phyloP scores from a whole-genome alignment of 495 filamentous ascomycete species.

The Filosporella fistucella region DNA sequence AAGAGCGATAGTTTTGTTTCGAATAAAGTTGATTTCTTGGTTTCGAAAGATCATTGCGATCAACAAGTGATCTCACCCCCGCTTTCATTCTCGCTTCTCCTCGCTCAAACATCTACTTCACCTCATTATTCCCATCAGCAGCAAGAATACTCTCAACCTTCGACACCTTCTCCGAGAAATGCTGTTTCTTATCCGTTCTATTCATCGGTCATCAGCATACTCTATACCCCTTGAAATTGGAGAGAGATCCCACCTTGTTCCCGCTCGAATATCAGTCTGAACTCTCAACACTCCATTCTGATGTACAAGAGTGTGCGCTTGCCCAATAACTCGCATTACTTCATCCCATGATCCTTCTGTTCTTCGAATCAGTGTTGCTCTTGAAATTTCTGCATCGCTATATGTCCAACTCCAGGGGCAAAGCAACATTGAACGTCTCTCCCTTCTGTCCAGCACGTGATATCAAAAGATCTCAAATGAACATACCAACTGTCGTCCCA shows the following conservation, averaged over 20 bases:
- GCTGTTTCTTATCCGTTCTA: slow-evolving; percentile 67
- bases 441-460: no score
- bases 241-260: slow-evolving; percentile 61
- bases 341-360: slow-evolving; percentile 91
- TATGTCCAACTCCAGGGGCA: no score
- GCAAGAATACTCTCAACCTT: slow-evolving; percentile 55
- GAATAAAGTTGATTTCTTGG: no score
- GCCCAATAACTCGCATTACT: slow-evolving; percentile 84
- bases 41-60: no score
- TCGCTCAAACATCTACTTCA: no score
- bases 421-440: no score
- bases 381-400: no score
- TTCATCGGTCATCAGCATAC: slow-evolving; percentile 1
- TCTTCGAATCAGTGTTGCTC: no score
- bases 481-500: slow-evolving; percentile 83
- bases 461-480: slow-evolving; percentile 11
- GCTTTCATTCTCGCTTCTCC: no score
- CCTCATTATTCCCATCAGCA: slow-evolving; percentile 11
- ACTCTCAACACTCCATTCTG: slow-evolving; percentile 74
- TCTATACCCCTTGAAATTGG: no score
- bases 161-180: slow-evolving; percentile 61
- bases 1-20: no score
- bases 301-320: slow-evolving; percentile 83
- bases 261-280: slow-evolving; percentile 85
- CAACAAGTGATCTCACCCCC: no score